A percentile compares a stretch with the other conserved stretches of the same genome.
Evolutionary conservation across 805 yeast genomes (phyloP).

Genomic region (Starmerella bombicola): DNA sequence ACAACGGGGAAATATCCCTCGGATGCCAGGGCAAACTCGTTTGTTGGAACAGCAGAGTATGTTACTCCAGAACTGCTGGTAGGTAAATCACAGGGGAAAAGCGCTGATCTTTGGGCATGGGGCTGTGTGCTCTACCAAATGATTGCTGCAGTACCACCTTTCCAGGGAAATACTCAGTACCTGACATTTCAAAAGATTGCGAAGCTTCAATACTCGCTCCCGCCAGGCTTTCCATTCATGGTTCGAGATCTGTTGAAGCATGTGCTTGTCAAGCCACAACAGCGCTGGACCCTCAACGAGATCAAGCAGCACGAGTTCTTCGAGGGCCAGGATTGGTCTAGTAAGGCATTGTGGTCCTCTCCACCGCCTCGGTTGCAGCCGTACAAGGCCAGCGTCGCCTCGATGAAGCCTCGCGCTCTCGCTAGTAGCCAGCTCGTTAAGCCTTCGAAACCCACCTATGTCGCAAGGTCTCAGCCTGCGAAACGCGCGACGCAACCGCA

Average conservation of each 20-base stretch:
- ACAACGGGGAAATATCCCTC: conserved; percentile 25
- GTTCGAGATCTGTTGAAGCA: conserved; percentile 55
- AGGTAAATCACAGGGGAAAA: conserved; percentile 67
- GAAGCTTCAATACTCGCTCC: conserved; percentile 58
- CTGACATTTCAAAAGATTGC: conserved; percentile 83
- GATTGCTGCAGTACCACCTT: conserved; percentile 75
- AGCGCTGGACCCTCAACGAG: conserved; percentile 44
- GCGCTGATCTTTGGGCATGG: conserved; percentile 85
- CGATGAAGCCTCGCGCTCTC: conserved; percentile 20
- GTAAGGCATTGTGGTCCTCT: conserved; percentile 53
- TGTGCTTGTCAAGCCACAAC: conserved; percentile 56
- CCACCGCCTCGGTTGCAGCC: conserved; percentile 59
- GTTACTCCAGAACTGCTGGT: conserved; percentile 84
- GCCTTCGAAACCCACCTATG: not conserved
- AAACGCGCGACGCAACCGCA: not conserved
- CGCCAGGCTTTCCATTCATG: conserved; percentile 48
- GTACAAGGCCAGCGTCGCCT: conserved; percentile 18
- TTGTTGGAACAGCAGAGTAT: conserved; percentile 96
- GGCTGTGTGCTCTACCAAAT: conserved; percentile 83
- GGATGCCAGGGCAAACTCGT: conserved; percentile 43
- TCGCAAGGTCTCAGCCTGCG: not conserved
- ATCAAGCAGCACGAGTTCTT: conserved; percentile 67
- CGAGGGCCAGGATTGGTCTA: conserved; percentile 54
- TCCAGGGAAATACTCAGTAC: conserved; percentile 75
- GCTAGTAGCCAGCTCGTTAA: not conserved